phyloP scores from a whole-genome alignment of 2,329 filamentous ascomycete species.

The Penicillium corylophilum region DNA sequence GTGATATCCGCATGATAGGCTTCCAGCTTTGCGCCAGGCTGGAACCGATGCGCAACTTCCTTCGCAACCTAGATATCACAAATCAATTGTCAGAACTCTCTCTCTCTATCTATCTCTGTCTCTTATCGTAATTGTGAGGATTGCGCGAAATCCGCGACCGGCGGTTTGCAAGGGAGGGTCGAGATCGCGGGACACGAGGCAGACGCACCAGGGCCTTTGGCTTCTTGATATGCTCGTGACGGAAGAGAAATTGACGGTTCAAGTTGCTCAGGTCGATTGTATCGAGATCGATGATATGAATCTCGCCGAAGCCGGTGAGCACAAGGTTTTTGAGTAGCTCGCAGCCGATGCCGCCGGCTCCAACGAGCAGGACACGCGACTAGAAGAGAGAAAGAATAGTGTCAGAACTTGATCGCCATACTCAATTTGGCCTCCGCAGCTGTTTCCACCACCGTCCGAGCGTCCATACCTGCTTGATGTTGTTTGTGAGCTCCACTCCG shows the following conservation, averaged over 20 bases:
- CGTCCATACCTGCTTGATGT: conserved; percentile 41
- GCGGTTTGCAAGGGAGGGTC: conserved; percentile 9
- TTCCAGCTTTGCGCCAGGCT: conserved; percentile 79
- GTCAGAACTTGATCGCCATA: conserved; percentile 8
- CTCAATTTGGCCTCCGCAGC: background rate
- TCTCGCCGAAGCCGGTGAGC: conserved; percentile 84
- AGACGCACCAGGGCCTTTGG: conserved; percentile 79
- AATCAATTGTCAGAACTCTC: conserved; percentile 16
- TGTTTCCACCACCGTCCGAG: conserved; percentile 2
- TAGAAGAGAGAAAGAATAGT: conserved; percentile 43
- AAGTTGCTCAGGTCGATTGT: conserved; percentile 98
- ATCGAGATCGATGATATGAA: conserved; percentile 94
- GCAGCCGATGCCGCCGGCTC: conserved; percentile 95
- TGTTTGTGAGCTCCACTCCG: conserved; percentile 38
- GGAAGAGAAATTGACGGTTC: conserved; percentile 95
- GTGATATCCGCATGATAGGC: conserved; percentile 96
- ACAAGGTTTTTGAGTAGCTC: conserved; percentile 96
- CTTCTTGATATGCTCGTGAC: conserved; percentile 96
- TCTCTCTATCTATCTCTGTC: no score
- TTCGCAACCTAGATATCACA: conserved; percentile 69
- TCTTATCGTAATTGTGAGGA: background rate
- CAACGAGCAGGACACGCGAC: conserved; percentile 89
- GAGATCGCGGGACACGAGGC: background rate
- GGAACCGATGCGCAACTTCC: conserved; percentile 86
- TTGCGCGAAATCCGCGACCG: conserved; percentile 2